These are phyloP conservation scores for Casaregolazyma lundiana DNA, from an alignment of 1,139 yeast genomes.

Conservation along the genomic window DNA sequence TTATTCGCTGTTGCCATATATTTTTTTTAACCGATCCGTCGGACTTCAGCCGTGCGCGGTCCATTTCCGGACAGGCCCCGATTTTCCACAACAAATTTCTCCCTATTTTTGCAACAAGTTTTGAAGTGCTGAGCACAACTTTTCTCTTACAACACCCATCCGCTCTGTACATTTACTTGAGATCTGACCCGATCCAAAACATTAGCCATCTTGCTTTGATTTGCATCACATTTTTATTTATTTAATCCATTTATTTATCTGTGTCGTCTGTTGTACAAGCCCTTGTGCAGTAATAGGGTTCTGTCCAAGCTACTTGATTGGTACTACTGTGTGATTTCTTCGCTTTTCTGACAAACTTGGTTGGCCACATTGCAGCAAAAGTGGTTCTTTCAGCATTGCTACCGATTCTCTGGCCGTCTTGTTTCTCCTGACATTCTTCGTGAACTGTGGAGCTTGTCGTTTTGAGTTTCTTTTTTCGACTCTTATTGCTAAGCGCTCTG, in stretches of 20 bases:
- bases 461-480: neutral
- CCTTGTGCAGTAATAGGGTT: too few relatives aligned
- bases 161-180: neutral
- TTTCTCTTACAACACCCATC: neutral
- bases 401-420: neutral
- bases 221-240: neutral
- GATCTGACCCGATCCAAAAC: neutral
- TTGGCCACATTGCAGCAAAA: neutral
- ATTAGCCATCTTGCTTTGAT: neutral
- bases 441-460: neutral
- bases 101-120: slow-evolving; percentile 1
- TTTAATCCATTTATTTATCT: neutral
- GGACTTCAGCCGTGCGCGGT: neutral
- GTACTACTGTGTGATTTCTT: slow-evolving; percentile 1
- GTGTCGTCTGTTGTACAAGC: neutral
- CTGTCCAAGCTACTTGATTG: too few relatives aligned
- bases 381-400: too few relatives aligned
- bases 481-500: neutral
- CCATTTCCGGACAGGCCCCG: neutral
- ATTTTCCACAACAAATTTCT: neutral
- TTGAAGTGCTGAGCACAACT: neutral
- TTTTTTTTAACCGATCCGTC: neutral
- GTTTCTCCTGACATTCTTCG: neutral
- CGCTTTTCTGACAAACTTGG: neutral
- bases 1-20: too few relatives aligned